Evolutionary conservation across 129 eudicot species (phyloP).

Genomic region (Chrysanthemum seticuspe): DNA sequence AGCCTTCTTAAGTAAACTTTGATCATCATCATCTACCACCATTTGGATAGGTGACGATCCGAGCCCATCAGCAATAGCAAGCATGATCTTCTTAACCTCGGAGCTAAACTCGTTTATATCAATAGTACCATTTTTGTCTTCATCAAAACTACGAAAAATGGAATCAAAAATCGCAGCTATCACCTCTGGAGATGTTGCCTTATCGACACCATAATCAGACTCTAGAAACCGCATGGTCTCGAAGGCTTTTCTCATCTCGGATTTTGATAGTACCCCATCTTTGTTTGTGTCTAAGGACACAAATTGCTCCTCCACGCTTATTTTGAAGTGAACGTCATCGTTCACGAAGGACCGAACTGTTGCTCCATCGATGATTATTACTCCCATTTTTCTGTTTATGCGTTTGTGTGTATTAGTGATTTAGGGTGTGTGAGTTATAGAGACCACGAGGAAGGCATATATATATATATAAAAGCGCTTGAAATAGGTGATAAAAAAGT

Average conservation of each 20-base stretch:
- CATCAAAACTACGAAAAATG: constrained; percentile 52
- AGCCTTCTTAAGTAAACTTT: constrained; percentile 48
- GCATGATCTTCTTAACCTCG: constrained; percentile 61
- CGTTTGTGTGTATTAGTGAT: not conserved
- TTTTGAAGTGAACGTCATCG: constrained; percentile 48
- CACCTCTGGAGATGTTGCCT: constrained; percentile 50
- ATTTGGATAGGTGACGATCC: constrained; percentile 62
- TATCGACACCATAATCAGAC: constrained; percentile 51
- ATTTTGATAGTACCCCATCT: constrained; percentile 57
- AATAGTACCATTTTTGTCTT: constrained; percentile 43
- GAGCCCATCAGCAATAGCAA: constrained; percentile 69
- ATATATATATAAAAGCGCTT: not conserved
- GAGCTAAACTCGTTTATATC: constrained; percentile 46
- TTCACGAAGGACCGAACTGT: constrained; percentile 57
- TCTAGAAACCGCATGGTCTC: constrained; percentile 52
- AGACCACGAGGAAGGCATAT: not conserved
- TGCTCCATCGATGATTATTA: constrained; percentile 61
- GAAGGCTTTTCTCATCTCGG: constrained; percentile 66
- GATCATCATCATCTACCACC: constrained; percentile 55
- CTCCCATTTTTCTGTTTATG: constrained; percentile 37
- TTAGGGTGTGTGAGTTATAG: not conserved
- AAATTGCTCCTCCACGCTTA: constrained; percentile 46
- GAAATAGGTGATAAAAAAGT: not conserved
- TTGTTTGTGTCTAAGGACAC: constrained; percentile 48
- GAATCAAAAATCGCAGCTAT: constrained; percentile 51